These are phyloP conservation scores for Alternaria consortialis DNA, from an alignment of 2,329 filamentous ascomycete genomes.

Conservation along the genomic window DNA sequence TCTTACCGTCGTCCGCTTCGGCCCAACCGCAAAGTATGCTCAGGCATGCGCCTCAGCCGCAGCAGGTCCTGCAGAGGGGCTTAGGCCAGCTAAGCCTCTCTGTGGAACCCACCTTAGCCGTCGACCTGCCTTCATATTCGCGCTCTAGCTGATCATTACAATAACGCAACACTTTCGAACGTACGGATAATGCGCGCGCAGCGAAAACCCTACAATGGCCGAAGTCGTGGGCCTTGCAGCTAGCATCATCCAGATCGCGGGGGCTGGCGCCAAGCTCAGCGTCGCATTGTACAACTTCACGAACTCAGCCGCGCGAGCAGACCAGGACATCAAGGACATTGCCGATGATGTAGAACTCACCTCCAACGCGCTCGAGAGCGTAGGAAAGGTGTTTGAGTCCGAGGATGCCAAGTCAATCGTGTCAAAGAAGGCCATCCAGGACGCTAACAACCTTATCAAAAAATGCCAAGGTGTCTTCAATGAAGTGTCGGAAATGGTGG, in stretches of 20 bases:
- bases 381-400: slow-evolving; percentile 31
- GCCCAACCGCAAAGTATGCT: neutral
- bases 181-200: neutral
- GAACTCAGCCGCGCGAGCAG: slow-evolving; percentile 28
- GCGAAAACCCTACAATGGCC: slow-evolving; percentile 24
- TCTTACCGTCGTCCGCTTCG: neutral
- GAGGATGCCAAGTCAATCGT: slow-evolving; percentile 25
- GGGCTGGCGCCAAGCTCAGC: slow-evolving; percentile 34
- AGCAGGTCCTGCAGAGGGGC: neutral
- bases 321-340: slow-evolving; percentile 36
- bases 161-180: neutral
- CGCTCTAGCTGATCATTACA: neutral
- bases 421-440: slow-evolving; percentile 33
- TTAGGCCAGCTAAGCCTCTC: neutral
- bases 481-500: slow-evolving; percentile 35
- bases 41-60: slow-evolving; percentile 4
- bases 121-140: neutral
- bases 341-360: slow-evolving; percentile 39
- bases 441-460: slow-evolving; percentile 35
- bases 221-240: slow-evolving; percentile 35
- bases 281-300: slow-evolving; percentile 35
- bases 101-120: neutral
- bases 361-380: slow-evolving; percentile 33
- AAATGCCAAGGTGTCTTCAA: slow-evolving; percentile 37
- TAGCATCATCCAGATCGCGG: slow-evolving; percentile 39